Conservation (phyloP, 164 flowering plant genomes). For the Vitis rupestris region DNA sequence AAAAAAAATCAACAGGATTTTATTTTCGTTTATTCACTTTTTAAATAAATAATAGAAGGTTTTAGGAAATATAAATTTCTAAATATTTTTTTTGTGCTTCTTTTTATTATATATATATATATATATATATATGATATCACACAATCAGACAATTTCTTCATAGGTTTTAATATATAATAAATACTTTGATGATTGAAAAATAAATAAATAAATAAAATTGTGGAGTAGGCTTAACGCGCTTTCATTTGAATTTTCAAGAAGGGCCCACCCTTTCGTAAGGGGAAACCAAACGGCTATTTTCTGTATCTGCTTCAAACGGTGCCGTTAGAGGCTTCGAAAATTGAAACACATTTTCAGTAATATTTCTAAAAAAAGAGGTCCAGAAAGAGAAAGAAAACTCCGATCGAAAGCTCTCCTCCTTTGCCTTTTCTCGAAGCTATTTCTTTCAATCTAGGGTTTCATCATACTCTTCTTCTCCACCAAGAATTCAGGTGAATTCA, state of each 20-base stretch:
- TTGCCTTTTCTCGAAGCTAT: neutral
- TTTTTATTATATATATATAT: no score
- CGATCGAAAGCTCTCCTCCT: neutral
- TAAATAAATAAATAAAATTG: no score
- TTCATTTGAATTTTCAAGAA: conserved; percentile 1
- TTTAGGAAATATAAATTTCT: no score
- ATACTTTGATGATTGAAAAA: no score
- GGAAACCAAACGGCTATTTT: neutral
- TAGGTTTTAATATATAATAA: no score
- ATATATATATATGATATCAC: no score
- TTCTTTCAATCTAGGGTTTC: neutral
- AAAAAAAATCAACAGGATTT: no score
- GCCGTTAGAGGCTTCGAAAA: neutral
- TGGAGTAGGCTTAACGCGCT: neutral
- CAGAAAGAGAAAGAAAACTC: neutral
- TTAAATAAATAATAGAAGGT: no score
- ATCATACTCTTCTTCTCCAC: neutral
- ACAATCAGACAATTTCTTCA: no score
- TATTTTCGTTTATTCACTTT: no score
- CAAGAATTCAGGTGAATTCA: neutral
- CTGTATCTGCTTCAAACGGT: neutral
- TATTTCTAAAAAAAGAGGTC: neutral
- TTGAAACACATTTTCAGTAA: neutral
- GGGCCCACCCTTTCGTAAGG: neutral
- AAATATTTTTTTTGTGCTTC: no score